Base-by-base conservation (phyloP, 2,329 filamentous ascomycete species). In the Aspergillus arachidicola region DNA sequence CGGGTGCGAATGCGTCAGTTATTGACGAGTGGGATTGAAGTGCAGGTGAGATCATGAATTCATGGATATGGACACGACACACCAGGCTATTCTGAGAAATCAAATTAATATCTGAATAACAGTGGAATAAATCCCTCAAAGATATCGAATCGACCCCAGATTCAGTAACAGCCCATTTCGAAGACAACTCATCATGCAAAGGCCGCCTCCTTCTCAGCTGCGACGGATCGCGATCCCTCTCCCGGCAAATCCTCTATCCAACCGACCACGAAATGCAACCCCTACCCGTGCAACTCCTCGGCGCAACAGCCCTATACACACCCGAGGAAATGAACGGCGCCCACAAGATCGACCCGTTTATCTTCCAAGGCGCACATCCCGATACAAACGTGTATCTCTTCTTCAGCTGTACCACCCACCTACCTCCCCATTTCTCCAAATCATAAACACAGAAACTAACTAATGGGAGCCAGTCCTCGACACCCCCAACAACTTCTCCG, bases 361-460 rank as follows among this genome's bases (percentile, higher is more conserved):
- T 87, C 57, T 78, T 87, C 23, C 85, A 87, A 57, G 85, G 85
- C 0, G 80, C 81, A 0, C 80, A 86, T 43, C 84, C 85, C 0
- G 72, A 78, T 30, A 83, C 84, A 4, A 79, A 84, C 48, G 79
- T 80, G 0, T 87, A 83, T 68, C 70, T 85, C 21, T 88, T 83
- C 68, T 82, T 86, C 61, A 85, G 83, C 58, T 74, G 83, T 84
- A 67, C 62, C 80, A 70, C 23, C 6, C 28, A 6, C 43, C 36
- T 6, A 5, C 53, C 57, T 6, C 23, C 26, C 26, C 11, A 48
- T 58, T 21, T 16, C 3, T 16, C n/a, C 21, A 19, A 19, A 0
- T 4, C n/a, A 26, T 21, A 28, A 50, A n/a, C 21, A 1, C 9
- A n/a, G 12, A 16, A 2, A n/a, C 23, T 12, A 32, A 60, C 9